Base-by-base conservation (phyloP, 768 basidiomycete genomes). In the Tricholoma saponaceum region DNA sequence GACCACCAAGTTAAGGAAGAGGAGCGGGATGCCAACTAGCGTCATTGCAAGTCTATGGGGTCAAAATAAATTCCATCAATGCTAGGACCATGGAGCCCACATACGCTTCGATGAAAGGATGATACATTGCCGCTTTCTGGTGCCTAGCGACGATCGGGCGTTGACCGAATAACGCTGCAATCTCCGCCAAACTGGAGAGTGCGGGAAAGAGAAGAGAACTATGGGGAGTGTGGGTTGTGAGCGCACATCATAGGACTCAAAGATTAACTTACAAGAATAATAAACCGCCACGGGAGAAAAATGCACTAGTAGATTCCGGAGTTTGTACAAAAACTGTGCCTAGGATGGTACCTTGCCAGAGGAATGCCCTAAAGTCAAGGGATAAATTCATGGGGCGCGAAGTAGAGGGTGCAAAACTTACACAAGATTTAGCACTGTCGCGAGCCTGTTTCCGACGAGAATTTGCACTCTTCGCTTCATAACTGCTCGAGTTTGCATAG, bases 71-170 rank as follows among this genome's bases (percentile, higher is more conserved):
- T 20, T 7, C 44, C 10, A 5, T 18, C 3, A 28, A 3, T 22
- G 18, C 16, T n/a, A 3, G 2, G 8, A 50, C 6, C 25, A 26
- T n/a, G 2, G 0, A n/a, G 72, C 58, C 18, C 64, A 72, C 57
- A 14, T 55, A 52, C 53, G 64, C 63, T 64, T 83, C 82, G 35
- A 79, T 70, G 62, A 80, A 80, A 2, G 82, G 82, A 55, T 82
- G 79, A 61, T 87, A 86, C 77, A 87, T 80, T 7, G 85, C 86
- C 1, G 83, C 83, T 51, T 76, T 76, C 39, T 76, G 69, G 57
- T 88, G 86, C 13, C 83, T 76, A 44, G 75, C 68, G 9, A 88
- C 74, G 39, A 88, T 86, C 0, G 83, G 81, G 4, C 86, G 80
- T 63, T 86, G 85, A 4, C 69, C 61, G 62, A 81, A 88, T n/a